Base-by-base conservation (phyloP, 225 moss, liverwort and hornwort genomes). In the Pleurozium schreberi region DNA sequence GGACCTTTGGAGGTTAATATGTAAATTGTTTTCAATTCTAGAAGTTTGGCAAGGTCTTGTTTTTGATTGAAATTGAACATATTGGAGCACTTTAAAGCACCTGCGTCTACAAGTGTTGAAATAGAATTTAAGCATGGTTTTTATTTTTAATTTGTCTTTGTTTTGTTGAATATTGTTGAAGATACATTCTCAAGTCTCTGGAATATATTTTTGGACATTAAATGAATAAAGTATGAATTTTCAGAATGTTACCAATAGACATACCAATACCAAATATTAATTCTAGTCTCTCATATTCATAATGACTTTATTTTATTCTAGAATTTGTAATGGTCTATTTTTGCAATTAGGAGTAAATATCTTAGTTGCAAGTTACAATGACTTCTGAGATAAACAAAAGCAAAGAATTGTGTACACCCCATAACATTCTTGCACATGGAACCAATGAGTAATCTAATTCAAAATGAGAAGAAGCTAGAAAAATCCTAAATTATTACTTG, bases 101-200 rank as follows among this genome's bases (percentile, higher is more conserved):
- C 5, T 53, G 23, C 36, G 36, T 53, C 23, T 22, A 52, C 3
- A 1, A 52, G 3, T 0, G 0, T 76, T 9, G 2, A 53, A 52
- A 53, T 14, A 5, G 14, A 13, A 22, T 34, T 2, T 52, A 14
- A 52, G 9, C 0, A 3, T 14, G 5, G 5, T 8, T 8, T 2
- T 0, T 52, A 0, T 8, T 76, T 14, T 52, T 14, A 20, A 50
- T 13, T 50, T 50, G 50, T 13, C 50, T 75, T 52, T 22, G 8
- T 75, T 50, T 50, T 34, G 21, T 52, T 36, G 23, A 0, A 0
- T 23, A 14, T 76, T 36, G 4, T 77, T 53, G 23, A 36, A 77
- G 36, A 3, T 23, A 53, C 8, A 36, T 14, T 36, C 0, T 8
- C 0, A 0, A 0, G 34, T 50, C 1, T 11, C 1, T 21, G 14